Evolutionary conservation across 192 early-diverging fungal genomes (phyloP).

Genomic region (Dissophora globulifera): DNA sequence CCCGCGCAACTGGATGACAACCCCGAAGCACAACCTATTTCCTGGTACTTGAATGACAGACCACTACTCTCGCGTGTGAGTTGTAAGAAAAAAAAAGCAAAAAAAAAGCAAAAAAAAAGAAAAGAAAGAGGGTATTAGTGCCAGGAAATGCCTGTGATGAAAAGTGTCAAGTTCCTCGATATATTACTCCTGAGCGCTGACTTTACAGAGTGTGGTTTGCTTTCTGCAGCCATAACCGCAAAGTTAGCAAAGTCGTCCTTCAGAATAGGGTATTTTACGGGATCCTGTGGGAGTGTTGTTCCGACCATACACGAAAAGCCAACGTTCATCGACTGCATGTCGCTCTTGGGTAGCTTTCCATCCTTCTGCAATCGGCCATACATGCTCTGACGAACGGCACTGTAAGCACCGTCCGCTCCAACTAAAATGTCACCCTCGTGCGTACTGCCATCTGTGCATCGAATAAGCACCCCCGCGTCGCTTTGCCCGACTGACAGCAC

Average conservation of each 20-base stretch:
- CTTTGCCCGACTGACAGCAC: slow-evolving; percentile 19
- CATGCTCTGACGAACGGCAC: slow-evolving; percentile 28
- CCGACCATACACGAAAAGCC: slow-evolving; percentile 25
- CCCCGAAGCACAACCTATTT: slow-evolving; percentile 10
- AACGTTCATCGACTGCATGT: slow-evolving; percentile 7
- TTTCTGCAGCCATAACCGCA: slow-evolving; percentile 10
- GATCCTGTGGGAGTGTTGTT: slow-evolving; percentile 17
- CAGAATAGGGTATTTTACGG: slow-evolving; percentile 25
- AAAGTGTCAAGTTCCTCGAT: too few relatives aligned
- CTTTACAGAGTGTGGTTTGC: slow-evolving; percentile 31
- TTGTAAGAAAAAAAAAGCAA: not conserved
- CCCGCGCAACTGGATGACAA: slow-evolving; percentile 5
- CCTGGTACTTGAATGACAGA: slow-evolving; percentile 10
- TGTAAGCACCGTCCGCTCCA: slow-evolving; percentile 43
- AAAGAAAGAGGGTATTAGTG: too few relatives aligned
- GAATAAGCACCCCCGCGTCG: slow-evolving; percentile 20
- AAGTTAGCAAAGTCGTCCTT: slow-evolving; percentile 19
- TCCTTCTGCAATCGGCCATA: slow-evolving; percentile 26
- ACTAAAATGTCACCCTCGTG: slow-evolving; percentile 37
- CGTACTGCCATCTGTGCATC: slow-evolving; percentile 9
- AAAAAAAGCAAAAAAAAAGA: not conserved
- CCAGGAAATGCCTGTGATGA: too few relatives aligned
- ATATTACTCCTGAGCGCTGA: not conserved
- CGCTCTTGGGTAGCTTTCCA: slow-evolving; percentile 17
- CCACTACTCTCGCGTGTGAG: slow-evolving; percentile 7